phyloP scores from a whole-genome alignment of 2,329 filamentous ascomycete genomes.

The Aspergillus novoparasiticus region DNA sequence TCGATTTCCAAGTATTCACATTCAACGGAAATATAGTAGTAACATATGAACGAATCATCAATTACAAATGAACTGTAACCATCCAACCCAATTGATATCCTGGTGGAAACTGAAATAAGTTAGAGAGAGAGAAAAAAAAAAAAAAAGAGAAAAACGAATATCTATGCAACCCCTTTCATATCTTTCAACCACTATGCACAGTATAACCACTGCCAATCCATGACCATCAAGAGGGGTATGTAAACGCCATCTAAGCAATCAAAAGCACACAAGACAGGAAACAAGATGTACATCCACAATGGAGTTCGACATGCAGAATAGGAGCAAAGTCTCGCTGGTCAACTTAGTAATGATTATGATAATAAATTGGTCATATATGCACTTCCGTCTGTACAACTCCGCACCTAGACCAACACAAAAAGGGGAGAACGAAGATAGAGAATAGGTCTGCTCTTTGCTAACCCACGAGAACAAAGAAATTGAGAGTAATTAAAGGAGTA shows the following conservation, averaged over 20 bases:
- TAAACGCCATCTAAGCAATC: slow-evolving; percentile 15
- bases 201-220: slow-evolving; percentile 14
- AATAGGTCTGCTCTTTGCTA: not conserved
- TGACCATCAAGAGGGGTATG: slow-evolving; percentile 19
- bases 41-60: slow-evolving; percentile 5
- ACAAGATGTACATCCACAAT: slow-evolving; percentile 16
- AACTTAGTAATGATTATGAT: slow-evolving; percentile 17
- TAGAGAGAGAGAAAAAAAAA: not conserved
- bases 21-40: not conserved
- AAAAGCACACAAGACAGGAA: slow-evolving; percentile 4
- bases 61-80: not conserved
- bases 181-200: not conserved
- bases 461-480: slow-evolving; percentile 6
- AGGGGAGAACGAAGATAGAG: slow-evolving; percentile 8
- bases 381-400: slow-evolving; percentile 29
- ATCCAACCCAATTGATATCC: not conserved
- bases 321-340: slow-evolving; percentile 3
- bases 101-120: not conserved
- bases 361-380: slow-evolving; percentile 20
- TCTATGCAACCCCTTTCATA: slow-evolving; percentile 7
- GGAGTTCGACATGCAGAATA: slow-evolving; percentile 17
- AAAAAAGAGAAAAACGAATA: not conserved
- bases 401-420: slow-evolving; percentile 14
- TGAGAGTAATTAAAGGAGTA: not conserved
- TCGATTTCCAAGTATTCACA: not conserved